Conservation (phyloP, 2,329 filamentous ascomycete genomes). For the Lachnellula cervina region DNA sequence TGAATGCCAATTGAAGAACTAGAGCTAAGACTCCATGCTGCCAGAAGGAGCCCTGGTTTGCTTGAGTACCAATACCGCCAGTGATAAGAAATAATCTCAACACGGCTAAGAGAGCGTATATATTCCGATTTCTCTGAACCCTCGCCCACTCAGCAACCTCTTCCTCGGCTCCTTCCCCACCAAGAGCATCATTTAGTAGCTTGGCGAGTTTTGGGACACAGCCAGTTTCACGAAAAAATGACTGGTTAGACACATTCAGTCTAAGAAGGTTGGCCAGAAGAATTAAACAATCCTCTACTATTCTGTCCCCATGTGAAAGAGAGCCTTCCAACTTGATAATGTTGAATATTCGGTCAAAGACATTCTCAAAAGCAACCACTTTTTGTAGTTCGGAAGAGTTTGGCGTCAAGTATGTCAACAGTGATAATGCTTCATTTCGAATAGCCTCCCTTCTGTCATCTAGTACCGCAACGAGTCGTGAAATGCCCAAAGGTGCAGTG, state of each 20-base stretch:
- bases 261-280: constrained; percentile 83
- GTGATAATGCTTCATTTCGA: constrained; percentile 78
- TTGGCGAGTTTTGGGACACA: constrained; percentile 68
- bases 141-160: constrained; percentile 70
- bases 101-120: constrained; percentile 84
- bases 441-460: constrained; percentile 84
- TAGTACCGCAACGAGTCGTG: constrained; percentile 75
- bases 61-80: constrained; percentile 72
- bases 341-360: constrained; percentile 79
- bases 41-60: constrained; percentile 84
- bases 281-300: constrained; percentile 89
- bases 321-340: constrained; percentile 80
- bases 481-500: constrained; percentile 81
- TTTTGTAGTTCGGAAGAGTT: constrained; percentile 88
- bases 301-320: constrained; percentile 74
- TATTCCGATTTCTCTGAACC: constrained; percentile 78
- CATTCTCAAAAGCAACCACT: constrained; percentile 90
- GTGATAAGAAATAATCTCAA: constrained; percentile 78
- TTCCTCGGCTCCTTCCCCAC: constrained; percentile 48
- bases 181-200: constrained; percentile 59
- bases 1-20: constrained; percentile 79
- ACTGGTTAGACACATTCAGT: constrained; percentile 87
- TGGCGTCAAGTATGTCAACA: constrained; percentile 84
- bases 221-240: constrained; percentile 86
- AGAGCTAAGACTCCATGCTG: constrained; percentile 75